Evolutionary conservation across 2,329 filamentous ascomycete genomes (phyloP).

Genomic region (Sphaerostilbella broomeana): DNA sequence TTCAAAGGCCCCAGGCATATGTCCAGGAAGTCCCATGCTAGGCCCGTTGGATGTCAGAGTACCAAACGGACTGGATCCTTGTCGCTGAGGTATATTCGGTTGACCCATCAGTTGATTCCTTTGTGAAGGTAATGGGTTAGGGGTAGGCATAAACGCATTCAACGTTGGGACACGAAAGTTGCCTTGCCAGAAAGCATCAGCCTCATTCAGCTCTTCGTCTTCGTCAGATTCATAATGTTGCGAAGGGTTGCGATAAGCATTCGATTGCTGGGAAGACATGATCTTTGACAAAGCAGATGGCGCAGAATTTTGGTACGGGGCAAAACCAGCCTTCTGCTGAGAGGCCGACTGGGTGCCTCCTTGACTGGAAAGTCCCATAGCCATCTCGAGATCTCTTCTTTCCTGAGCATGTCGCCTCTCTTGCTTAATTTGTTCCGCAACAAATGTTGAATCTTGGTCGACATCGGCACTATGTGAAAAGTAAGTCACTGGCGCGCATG

Average conservation of each 20-base stretch:
- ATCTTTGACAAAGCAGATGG: slow-evolving; percentile 12
- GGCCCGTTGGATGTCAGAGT: not conserved
- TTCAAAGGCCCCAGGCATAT: not conserved
- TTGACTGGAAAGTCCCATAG: slow-evolving; percentile 23
- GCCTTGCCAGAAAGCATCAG: not conserved
- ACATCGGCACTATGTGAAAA: slow-evolving; percentile 28
- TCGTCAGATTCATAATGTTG: not conserved
- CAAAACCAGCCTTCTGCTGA: not conserved
- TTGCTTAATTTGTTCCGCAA: slow-evolving; percentile 31
- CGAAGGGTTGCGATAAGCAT: slow-evolving; percentile 2
- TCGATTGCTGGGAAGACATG: slow-evolving; percentile 14
- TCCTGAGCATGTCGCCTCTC: slow-evolving; percentile 27
- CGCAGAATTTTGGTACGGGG: not conserved
- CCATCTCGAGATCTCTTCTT: slow-evolving; percentile 23
- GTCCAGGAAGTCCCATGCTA: not conserved
- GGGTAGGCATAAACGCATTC: not conserved
- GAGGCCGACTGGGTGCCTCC: not conserved
- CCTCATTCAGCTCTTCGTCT: not conserved
- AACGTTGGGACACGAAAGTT: not conserved
- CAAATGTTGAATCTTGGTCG: slow-evolving; percentile 20
- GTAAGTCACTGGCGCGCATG: slow-evolving; percentile 18
- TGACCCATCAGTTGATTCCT: not conserved
- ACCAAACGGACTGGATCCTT: not conserved
- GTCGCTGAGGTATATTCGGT: no score
- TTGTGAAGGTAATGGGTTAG: not conserved